phyloP scores from a whole-genome alignment of 1,139 yeast genomes.

The Candida anutae region DNA sequence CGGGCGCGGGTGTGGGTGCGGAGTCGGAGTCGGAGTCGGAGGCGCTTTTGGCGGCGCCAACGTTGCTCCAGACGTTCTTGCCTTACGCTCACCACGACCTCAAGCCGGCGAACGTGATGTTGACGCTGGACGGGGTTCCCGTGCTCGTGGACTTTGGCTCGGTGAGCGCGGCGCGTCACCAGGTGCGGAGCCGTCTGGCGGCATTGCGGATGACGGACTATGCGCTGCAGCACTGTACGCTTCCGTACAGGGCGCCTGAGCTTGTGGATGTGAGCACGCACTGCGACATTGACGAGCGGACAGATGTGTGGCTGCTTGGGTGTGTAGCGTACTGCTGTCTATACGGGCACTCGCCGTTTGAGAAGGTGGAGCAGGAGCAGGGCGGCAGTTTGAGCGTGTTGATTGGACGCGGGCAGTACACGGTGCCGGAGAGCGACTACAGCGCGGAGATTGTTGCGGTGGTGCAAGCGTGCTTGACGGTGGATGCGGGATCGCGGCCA shows the following conservation, averaged over 20 bases:
- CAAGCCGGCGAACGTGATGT: conserved; percentile 85
- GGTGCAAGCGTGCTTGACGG: conserved; percentile 50
- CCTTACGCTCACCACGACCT: conserved; percentile 84
- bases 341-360: conserved; percentile 82
- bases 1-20: conserved; percentile 21
- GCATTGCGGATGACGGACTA: conserved; percentile 73
- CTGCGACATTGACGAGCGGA: conserved; percentile 54
- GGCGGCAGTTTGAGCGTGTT: conserved; percentile 82
- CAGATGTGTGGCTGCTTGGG: conserved; percentile 90
- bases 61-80: conserved; percentile 50
- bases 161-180: conserved; percentile 55
- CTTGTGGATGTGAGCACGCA: conserved; percentile 69
- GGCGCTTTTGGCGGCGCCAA: conserved; percentile 11
- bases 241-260: conserved; percentile 89
- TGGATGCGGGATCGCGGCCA: conserved; percentile 58
- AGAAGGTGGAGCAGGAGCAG: conserved; percentile 66
- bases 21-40: conserved; percentile 10
- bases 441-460: conserved; percentile 47
- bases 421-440: conserved; percentile 52
- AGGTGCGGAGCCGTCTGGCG: conserved; percentile 52
- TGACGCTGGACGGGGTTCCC: conserved; percentile 64
- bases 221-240: conserved; percentile 80
- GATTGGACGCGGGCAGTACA: conserved; percentile 61
- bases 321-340: conserved; percentile 72
- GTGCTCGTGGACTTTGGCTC: conserved; percentile 84